Conservation (phyloP, 2,329 filamentous ascomycete genomes). For the Phoma sp. region DNA sequence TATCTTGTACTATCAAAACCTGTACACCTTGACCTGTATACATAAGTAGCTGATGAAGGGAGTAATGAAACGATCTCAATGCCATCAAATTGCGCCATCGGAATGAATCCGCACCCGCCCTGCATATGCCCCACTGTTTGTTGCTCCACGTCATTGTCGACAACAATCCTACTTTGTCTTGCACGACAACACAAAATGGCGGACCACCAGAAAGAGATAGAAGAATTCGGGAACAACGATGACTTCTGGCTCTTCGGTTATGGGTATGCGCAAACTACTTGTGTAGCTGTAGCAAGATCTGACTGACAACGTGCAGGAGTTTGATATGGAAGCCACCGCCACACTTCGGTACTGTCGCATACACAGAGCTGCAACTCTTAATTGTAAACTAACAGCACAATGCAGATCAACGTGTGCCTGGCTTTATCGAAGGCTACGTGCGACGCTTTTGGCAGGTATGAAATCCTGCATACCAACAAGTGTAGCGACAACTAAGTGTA, state of each 20-base stretch:
- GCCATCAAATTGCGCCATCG: constrained; percentile 25
- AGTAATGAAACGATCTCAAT: constrained; percentile 1
- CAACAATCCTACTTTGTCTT: not conserved
- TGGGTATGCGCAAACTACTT: constrained; percentile 63
- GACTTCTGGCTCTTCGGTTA: constrained; percentile 99
- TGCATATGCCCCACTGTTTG: constrained; percentile 26
- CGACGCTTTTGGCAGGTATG: constrained; percentile 97
- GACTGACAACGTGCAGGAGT: constrained; percentile 63
- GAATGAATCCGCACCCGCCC: constrained; percentile 10
- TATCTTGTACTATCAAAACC: not conserved
- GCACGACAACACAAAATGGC: constrained; percentile 24
- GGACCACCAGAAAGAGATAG: constrained; percentile 38
- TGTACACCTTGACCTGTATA: constrained; percentile 23
- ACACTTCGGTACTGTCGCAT: constrained; percentile 72
- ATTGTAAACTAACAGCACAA: not conserved
- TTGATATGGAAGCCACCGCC: constrained; percentile 98
- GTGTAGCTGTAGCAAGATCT: not conserved
- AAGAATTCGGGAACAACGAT: constrained; percentile 49
- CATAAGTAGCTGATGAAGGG: constrained; percentile 3
- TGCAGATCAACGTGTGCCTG: constrained; percentile 80
- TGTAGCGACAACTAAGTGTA: constrained; percentile 25
- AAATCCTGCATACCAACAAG: constrained; percentile 4
- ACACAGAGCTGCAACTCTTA: too few relatives aligned
- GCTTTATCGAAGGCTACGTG: constrained; percentile 92
- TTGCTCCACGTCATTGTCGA: constrained; percentile 20